Evolutionary conservation across 1,284 basidiomycete genomes (phyloP), one percentile per base, ranked within the genome.

Genomic region (Ceratobasidium theobromae): DNA sequence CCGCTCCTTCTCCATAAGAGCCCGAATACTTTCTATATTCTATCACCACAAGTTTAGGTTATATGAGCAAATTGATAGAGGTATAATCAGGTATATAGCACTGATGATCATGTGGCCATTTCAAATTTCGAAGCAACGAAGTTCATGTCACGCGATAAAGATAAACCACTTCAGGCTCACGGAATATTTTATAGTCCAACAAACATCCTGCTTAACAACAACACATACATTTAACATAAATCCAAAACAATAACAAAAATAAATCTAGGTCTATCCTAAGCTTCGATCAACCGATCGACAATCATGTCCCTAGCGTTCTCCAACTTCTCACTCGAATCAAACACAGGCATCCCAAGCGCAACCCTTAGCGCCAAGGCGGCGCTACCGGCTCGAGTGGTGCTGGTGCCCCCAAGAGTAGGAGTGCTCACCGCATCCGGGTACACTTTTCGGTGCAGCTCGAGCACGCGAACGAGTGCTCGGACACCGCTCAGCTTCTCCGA

Each of bases 301-400:
- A 68, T 35, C 21, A 51, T 9, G 40, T 68, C 67, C 23, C 67
- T 52, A 12, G 67, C 67, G 35, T 30, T 27, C 40, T 68, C 67
- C 41, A 60, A 33, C 67, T 68, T 51, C 12, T 65, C 60, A 33
- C 40, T 65, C 18, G 60, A 65, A 35, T 65, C 60, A 35, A 65
- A 65, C 60, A 65, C 60, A 30, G 49, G 38, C n/a, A 23, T 38
- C 11, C 60, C 60, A 23, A 65, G 41, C 40, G 60, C 60, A n/a
- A 65, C 51, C n/a, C 60, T 25, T 16, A 65, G 28, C 25, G 60
- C 60, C 18, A 65, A 48, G 2, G 55, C 35, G 18, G 28, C 57
- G n/a, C 46, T 35, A 14, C 43, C 57, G 14, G 23, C 32, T 2
- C 45, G n/a, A 27, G n/a, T 49, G 8, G 45, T 25, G 9, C 9